A percentile compares a stretch with the other conserved stretches of the same genome.
These are phyloP conservation scores for Termitomyces sp. DNA, from an alignment of 768 basidiomycete genomes.

Conservation along the genomic window DNA sequence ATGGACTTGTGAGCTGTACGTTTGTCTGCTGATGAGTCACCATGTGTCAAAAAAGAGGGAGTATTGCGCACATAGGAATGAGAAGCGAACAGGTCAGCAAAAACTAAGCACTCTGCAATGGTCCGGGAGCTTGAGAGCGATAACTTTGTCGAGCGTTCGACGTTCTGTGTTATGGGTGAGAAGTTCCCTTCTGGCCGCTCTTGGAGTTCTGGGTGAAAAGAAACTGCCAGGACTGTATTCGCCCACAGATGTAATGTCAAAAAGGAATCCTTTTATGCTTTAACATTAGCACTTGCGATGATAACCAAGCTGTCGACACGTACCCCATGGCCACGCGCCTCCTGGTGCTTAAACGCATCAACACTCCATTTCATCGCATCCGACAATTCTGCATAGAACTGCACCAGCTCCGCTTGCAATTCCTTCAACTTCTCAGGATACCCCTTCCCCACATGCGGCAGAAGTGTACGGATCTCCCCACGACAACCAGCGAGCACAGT, in stretches of 20 bases:
- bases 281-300: neutral
- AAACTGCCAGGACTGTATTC: conserved; percentile 14
- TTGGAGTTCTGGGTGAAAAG: conserved; percentile 17
- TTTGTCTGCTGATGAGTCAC: neutral
- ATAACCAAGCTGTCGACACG: neutral
- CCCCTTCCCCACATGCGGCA: conserved; percentile 2
- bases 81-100: conserved; percentile 17
- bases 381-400: conserved; percentile 13
- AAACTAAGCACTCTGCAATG: conserved; percentile 17
- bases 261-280: conserved; percentile 14
- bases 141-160: conserved; percentile 15
- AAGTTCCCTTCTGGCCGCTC: conserved; percentile 4
- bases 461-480: conserved; percentile 13
- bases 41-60: neutral
- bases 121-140: conserved; percentile 15
- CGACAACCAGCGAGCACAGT: conserved; percentile 14
- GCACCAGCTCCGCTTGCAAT: conserved; percentile 14
- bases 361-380: conserved; percentile 19
- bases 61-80: conserved; percentile 15
- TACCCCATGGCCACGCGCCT: conserved; percentile 18
- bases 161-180: conserved; percentile 10
- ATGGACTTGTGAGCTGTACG: conserved; percentile 15
- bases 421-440: conserved; percentile 7
- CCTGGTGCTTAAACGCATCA: conserved; percentile 18
- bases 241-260: conserved; percentile 16